Evolutionary conservation across 208 protist species (phyloP).

Genomic region (Trypanosoma avium): DNA sequence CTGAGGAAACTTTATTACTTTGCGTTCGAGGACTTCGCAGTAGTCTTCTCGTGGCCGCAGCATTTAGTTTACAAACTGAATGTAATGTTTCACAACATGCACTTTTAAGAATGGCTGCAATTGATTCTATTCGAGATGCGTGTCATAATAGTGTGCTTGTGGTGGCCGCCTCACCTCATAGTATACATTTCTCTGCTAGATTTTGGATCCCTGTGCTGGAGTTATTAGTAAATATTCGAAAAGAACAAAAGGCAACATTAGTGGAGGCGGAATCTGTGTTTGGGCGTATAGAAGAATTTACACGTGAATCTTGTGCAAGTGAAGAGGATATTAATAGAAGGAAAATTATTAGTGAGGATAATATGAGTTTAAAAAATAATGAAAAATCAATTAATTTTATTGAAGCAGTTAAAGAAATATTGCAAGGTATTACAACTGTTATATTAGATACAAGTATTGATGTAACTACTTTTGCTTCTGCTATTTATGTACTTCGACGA

Average conservation of each 20-base stretch:
- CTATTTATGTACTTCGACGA: constrained; percentile 58
- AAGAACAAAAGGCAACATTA: constrained; percentile 30
- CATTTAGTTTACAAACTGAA: constrained; percentile 80
- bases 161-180: constrained; percentile 60
- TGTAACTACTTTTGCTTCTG: constrained; percentile 42
- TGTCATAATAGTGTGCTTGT: constrained; percentile 61
- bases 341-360: too few relatives aligned
- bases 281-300: constrained; percentile 70
- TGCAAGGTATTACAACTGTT: constrained; percentile 52
- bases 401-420: constrained; percentile 42
- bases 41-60: constrained; percentile 64
- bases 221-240: constrained; percentile 51
- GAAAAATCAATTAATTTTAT: background rate
- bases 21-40: constrained; percentile 75
- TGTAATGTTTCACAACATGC: constrained; percentile 68
- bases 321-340: too few relatives aligned
- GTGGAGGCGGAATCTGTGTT: constrained; percentile 62
- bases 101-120: constrained; percentile 62
- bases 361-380: too few relatives aligned
- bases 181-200: constrained; percentile 65
- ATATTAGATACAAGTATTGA: constrained; percentile 40
- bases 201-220: constrained; percentile 72
- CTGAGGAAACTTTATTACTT: constrained; percentile 49
- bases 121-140: constrained; percentile 39
- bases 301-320: constrained; percentile 38